Conservation (phyloP, 73 alveolate species). For the Paramecium sexaurelia region DNA sequence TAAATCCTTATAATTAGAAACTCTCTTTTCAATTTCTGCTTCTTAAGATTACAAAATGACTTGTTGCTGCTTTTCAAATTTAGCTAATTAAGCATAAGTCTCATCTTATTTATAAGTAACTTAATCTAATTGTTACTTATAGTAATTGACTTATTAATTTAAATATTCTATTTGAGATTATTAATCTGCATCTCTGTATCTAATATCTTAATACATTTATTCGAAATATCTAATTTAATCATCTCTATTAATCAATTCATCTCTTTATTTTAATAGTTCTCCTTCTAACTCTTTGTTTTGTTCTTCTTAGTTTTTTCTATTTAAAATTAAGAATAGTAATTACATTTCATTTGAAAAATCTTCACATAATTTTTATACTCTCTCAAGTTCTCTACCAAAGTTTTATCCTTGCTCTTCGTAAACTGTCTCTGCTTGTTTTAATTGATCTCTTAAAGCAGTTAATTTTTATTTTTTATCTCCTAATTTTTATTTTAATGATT, state of each 20-base stretch:
- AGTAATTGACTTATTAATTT: neutral
- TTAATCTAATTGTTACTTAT: constrained; percentile 3
- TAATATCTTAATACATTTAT: neutral
- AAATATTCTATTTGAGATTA: constrained; percentile 28
- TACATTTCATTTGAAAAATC: constrained; percentile 58
- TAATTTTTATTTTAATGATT: neutral
- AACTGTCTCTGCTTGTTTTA: constrained; percentile 7
- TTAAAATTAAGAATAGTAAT: neutral
- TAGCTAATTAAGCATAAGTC: neutral
- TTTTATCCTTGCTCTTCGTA: constrained; percentile 39
- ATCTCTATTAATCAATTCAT: constrained; percentile 37
- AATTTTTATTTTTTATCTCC: constrained; percentile 20
- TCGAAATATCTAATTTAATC: constrained; percentile 48
- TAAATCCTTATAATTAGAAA: neutral
- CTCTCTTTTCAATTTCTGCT: neutral
- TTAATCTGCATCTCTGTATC: constrained; percentile 49
- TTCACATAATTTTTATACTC: constrained; percentile 48
- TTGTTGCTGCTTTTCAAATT: neutral
- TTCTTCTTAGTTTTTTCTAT: constrained; percentile 29
- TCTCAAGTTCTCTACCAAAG: constrained; percentile 47
- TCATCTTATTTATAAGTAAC: constrained; percentile 3
- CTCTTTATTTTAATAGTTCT: neutral
- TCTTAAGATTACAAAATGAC: neutral
- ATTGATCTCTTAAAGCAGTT: neutral
- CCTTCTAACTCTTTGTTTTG: neutral